These are phyloP conservation scores for Aspergillus spinulosporus DNA, from an alignment of 2,329 filamentous ascomycete genomes.

Conservation along the genomic window DNA sequence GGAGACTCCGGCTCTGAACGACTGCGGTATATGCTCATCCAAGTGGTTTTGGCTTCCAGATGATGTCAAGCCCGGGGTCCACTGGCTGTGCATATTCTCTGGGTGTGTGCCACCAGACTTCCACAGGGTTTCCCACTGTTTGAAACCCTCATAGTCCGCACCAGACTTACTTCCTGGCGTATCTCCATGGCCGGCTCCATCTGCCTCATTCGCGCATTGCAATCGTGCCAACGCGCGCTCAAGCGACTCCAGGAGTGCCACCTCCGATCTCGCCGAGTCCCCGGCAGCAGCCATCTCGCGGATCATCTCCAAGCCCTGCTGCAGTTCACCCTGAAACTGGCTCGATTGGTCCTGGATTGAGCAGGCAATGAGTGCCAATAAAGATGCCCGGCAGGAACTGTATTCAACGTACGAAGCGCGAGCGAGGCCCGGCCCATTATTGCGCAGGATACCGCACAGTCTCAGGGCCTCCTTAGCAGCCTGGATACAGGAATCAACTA, in stretches of 20 bases:
- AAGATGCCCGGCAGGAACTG: constrained; percentile 37
- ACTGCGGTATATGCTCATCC: neutral
- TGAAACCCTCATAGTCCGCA: constrained; percentile 23
- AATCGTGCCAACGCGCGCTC: constrained; percentile 28
- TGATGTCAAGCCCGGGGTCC: too few species aligned
- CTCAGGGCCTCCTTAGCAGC: constrained; percentile 30
- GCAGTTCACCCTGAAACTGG: constrained; percentile 24
- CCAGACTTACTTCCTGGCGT: neutral
- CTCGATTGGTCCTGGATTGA: constrained; percentile 30
- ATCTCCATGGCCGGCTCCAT: too few species aligned
- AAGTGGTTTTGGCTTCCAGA: neutral
- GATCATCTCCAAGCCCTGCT: constrained; percentile 32
- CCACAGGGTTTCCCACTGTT: constrained; percentile 21
- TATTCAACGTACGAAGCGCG: constrained; percentile 39
- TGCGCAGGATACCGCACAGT: constrained; percentile 27
- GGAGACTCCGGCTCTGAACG: neutral
- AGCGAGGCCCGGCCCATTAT: constrained; percentile 29
- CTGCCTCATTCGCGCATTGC: constrained; percentile 10
- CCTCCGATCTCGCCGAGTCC: constrained; percentile 35
- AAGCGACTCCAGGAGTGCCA: constrained; percentile 33
- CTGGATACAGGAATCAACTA: constrained; percentile 30
- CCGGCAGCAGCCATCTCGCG: constrained; percentile 33
- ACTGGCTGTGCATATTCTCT: neutral
- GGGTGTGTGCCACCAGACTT: neutral
- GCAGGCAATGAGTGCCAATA: constrained; percentile 38